Base-by-base conservation (phyloP, 768 basidiomycete species). In the Suillus luteus region DNA sequence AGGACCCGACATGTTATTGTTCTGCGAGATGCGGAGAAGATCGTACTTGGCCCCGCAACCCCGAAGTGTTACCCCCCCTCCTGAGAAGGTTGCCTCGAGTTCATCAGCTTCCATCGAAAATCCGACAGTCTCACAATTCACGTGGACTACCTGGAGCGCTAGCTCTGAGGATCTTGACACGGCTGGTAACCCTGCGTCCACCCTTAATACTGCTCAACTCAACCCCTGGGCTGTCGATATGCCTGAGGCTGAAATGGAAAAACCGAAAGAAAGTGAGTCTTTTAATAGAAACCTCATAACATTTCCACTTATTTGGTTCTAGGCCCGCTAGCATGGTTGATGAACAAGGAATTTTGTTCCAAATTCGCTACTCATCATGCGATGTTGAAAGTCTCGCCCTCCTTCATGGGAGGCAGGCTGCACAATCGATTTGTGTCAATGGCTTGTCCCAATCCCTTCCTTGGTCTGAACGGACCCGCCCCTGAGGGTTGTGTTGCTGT, bases 331-430 rank as follows among this genome's bases (percentile, higher is more conserved):
- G 17, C 52, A 33, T 54, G 52, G 52, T 17, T 54, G 17, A 54
- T 54, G 52, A 54, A 19, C 3, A 54, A 54, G 10, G 52, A 54
- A 33, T 54, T 54, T 33, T 19, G 17, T 3, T 54, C 15, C 10
- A 33, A 33, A 11, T 3, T 54, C 27, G 10, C 3, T 7, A 31
- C 33, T 1, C 7, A 54, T 33, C 52, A 54, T 19, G 10, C 11
- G 17, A 17, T 52, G 27, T 33, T 52, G 1, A 52, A 33, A 52
- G 51, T 52, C 17, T 52, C 31, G 15, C 27, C 27, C 14, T 31
- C 27, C 15, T 52, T 52, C 51, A 52, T 52, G 31, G 31, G 31
- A 52, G 51, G 31, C 51, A 52, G 24, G 31, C 51, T 52, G 17
- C 31, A 31, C 9, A 52, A 31, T 5, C 6, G 9, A 3, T 52